Conservation (phyloP, 176 grass and related monocot species). For the Oryza nivara region DNA sequence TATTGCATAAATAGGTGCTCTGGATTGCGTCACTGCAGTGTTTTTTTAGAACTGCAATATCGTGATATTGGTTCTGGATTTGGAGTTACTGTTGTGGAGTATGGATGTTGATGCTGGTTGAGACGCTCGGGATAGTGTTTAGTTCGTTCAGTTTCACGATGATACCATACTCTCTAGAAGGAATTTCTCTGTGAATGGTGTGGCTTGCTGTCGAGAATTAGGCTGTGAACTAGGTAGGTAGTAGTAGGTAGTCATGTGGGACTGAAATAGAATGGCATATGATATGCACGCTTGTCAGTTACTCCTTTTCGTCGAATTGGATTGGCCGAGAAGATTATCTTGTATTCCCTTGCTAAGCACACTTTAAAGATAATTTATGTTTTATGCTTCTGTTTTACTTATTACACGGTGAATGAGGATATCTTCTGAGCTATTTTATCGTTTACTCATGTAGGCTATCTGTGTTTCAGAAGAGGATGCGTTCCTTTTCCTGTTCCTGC, state of each 20-base stretch:
- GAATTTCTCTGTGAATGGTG: too few species aligned
- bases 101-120: too few species aligned
- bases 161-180: too few species aligned
- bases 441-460: constrained; percentile 15
- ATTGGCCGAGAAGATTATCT: not conserved
- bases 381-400: constrained; percentile 2
- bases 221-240: too few species aligned
- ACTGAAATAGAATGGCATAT: not conserved
- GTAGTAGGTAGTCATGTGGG: not conserved
- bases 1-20: too few species aligned
- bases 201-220: too few species aligned
- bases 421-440: not conserved
- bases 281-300: not conserved
- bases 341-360: constrained; percentile 3
- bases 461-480: constrained; percentile 2
- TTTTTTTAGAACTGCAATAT: too few species aligned
- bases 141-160: too few species aligned
- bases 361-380: not conserved
- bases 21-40: too few species aligned
- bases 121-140: too few species aligned
- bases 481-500: constrained; percentile 3
- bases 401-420: not conserved
- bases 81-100: too few species aligned
- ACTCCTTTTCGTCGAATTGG: constrained; percentile 5
- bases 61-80: too few species aligned